phyloP scores from a whole-genome alignment of 768 basidiomycete genomes.

The Mycena pura region DNA sequence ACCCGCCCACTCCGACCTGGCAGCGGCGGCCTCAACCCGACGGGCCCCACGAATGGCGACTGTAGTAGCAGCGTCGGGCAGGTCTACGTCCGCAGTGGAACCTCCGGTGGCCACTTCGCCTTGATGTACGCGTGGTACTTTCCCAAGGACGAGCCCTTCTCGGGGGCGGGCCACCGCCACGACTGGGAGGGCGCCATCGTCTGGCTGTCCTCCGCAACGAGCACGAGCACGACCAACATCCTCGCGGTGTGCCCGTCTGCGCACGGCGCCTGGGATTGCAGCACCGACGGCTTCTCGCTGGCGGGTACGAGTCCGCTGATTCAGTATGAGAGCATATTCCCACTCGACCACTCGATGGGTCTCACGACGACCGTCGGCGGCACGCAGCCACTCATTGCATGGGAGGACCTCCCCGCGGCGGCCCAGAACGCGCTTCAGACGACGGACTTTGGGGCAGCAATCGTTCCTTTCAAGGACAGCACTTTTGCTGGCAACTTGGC shows the following conservation, averaged over 20 bases:
- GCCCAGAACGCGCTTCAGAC: not conserved
- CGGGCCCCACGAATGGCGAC: not conserved
- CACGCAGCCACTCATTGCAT: slow-evolving; percentile 10
- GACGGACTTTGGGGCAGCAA: slow-evolving; percentile 11
- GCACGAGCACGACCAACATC: slow-evolving; percentile 13
- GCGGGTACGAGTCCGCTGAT: slow-evolving; percentile 13
- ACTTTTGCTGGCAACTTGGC: slow-evolving; percentile 9
- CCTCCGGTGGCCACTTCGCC: not conserved
- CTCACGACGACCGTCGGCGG: slow-evolving; percentile 10
- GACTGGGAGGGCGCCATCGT: slow-evolving; percentile 13
- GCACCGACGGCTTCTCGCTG: slow-evolving; percentile 6
- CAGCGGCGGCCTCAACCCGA: slow-evolving; percentile 10
- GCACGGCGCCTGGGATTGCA: slow-evolving; percentile 12
- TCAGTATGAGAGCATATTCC: slow-evolving; percentile 4
- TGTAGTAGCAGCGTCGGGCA: slow-evolving; percentile 15
- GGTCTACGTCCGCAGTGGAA: slow-evolving; percentile 15
- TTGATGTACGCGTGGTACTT: slow-evolving; percentile 13
- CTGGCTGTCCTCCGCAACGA: slow-evolving; percentile 1
- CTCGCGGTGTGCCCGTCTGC: slow-evolving; percentile 15
- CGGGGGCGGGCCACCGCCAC: slow-evolving; percentile 1
- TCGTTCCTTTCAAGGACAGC: slow-evolving; percentile 5
- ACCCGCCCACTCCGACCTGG: not conserved
- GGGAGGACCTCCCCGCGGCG: slow-evolving; percentile 10
- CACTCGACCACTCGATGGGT: slow-evolving; percentile 13
- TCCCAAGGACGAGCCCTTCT: slow-evolving; percentile 8